Evolutionary conservation across 495 filamentous ascomycete genomes (phyloP).

Genomic region (Annulohypoxylon stygium): DNA sequence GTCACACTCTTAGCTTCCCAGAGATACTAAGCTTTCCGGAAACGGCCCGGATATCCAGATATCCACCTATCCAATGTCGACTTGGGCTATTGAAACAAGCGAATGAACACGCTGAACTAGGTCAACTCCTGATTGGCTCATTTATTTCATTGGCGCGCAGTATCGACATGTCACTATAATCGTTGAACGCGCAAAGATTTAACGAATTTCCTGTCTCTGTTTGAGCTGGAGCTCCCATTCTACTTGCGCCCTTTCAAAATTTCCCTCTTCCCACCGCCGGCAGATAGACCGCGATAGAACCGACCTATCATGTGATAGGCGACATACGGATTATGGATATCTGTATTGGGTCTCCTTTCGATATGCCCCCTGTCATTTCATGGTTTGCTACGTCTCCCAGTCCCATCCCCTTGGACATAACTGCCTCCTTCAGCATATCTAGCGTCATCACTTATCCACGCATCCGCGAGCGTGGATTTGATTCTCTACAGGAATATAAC

Average conservation of each 20-base stretch:
- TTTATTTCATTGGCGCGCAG: background rate
- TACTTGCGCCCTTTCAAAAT: background rate
- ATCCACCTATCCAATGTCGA: background rate
- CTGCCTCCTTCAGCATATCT: background rate
- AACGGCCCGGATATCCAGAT: conserved; percentile 13
- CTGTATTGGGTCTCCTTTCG: background rate
- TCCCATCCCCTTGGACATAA: background rate
- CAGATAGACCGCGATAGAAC: conserved; percentile 3
- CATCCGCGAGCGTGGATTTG: background rate
- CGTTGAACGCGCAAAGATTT: background rate
- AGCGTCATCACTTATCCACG: background rate
- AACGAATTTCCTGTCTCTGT: background rate
- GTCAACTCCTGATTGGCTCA: background rate
- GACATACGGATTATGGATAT: background rate
- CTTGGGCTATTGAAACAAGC: background rate
- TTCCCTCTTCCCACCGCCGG: background rate
- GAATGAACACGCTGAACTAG: background rate
- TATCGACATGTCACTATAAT: background rate
- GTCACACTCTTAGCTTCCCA: conserved; percentile 11
- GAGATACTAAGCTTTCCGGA: conserved; percentile 3
- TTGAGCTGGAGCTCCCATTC: background rate
- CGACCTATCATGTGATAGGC: conserved; percentile 1
- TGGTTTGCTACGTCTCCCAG: background rate
- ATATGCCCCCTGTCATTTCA: background rate
- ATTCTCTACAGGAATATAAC: background rate